phyloP scores from a whole-genome alignment of 2,329 filamentous ascomycete species.

The Cadophora luteo-olivacea region DNA sequence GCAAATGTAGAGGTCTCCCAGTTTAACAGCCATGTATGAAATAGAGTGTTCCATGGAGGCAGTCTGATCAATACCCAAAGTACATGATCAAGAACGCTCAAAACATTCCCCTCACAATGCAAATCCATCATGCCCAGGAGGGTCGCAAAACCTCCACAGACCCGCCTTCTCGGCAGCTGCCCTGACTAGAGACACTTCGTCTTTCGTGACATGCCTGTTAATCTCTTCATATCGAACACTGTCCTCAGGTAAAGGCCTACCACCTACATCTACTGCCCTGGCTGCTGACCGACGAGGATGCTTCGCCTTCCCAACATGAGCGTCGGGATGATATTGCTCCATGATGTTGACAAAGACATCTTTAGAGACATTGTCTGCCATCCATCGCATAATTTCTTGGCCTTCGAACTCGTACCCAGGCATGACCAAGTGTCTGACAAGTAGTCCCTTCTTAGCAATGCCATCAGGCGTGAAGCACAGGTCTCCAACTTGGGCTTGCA shows the following conservation, averaged over 20 bases:
- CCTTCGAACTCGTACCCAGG: slow-evolving; percentile 79
- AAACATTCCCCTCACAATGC: background rate
- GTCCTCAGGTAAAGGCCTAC: slow-evolving; percentile 35
- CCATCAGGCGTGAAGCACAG: slow-evolving; percentile 83
- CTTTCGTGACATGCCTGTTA: slow-evolving; percentile 70
- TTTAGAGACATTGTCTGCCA: slow-evolving; percentile 73
- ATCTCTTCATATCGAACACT: slow-evolving; percentile 76
- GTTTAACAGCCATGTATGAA: too few relatives aligned
- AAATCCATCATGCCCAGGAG: slow-evolving; percentile 44
- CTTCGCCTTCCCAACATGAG: slow-evolving; percentile 77
- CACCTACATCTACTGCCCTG: slow-evolving; percentile 41
- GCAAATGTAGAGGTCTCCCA: too few relatives aligned
- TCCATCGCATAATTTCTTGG: slow-evolving; percentile 75
- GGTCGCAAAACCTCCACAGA: slow-evolving; percentile 80
- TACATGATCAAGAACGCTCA: background rate
- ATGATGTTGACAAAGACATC: slow-evolving; percentile 87
- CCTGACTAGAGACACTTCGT: slow-evolving; percentile 71
- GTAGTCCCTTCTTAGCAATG: slow-evolving; percentile 77
- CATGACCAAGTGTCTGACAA: slow-evolving; percentile 86
- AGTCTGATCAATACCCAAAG: background rate
- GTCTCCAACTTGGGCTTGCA: slow-evolving; percentile 84
- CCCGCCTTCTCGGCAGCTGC: slow-evolving; percentile 74
- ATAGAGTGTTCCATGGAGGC: background rate
- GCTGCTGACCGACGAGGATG: slow-evolving; percentile 44
- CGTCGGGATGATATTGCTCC: slow-evolving; percentile 85